phyloP scores from a whole-genome alignment of 768 basidiomycete genomes.

The Boletus pseudopeckii region DNA sequence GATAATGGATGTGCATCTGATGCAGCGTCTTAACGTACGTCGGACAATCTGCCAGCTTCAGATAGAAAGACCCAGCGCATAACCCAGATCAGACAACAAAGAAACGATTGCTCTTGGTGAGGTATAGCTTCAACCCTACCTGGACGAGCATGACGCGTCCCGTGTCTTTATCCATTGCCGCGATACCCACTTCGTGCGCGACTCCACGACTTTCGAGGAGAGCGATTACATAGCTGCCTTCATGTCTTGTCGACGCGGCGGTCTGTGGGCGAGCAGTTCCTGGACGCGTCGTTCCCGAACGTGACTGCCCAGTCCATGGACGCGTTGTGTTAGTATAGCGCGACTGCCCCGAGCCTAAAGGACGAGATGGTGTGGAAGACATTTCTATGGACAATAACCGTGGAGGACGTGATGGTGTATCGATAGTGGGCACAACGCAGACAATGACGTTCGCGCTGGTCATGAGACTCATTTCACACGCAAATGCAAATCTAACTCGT shows the following conservation, averaged over 20 bases:
- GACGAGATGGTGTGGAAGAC: constrained; percentile 15
- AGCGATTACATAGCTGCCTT: constrained; percentile 63
- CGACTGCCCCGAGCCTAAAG: constrained; percentile 12
- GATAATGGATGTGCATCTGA: constrained; percentile 76
- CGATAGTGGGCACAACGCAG: neutral
- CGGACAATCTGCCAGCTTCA: constrained; percentile 77
- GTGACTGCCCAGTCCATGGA: constrained; percentile 56
- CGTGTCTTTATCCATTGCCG: constrained; percentile 77
- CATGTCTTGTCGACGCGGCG: constrained; percentile 52
- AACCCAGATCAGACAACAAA: neutral
- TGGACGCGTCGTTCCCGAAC: constrained; percentile 40
- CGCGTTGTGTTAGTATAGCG: constrained; percentile 29
- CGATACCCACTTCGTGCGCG: constrained; percentile 82
- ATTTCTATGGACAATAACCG: neutral
- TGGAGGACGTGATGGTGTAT: neutral
- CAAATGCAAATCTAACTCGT: constrained; percentile 16
- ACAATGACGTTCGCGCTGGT: too few relatives aligned
- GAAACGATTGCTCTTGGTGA: neutral
- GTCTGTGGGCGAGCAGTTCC: constrained; percentile 59
- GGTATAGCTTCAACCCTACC: constrained; percentile 37
- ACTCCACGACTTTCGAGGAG: constrained; percentile 76
- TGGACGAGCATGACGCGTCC: constrained; percentile 76
- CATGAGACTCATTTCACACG: neutral
- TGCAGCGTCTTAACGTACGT: constrained; percentile 88
- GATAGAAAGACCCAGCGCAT: neutral